phyloP scores from a whole-genome alignment of 768 basidiomycete species.

The Arthromyces matolae region DNA sequence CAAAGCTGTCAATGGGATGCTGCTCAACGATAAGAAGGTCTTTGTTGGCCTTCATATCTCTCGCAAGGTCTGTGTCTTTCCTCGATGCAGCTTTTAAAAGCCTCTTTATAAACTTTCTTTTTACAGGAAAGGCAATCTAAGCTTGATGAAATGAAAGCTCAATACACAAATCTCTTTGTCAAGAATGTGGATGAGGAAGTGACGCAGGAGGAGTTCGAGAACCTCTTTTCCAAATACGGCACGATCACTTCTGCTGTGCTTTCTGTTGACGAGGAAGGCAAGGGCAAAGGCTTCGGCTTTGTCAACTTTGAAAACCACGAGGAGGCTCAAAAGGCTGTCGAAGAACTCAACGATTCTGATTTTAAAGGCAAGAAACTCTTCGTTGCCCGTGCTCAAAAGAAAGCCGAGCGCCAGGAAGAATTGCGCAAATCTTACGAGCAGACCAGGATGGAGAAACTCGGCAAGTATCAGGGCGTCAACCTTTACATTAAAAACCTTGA shows the following conservation, averaged over 20 bases:
- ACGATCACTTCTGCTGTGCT: slow-evolving; percentile 86
- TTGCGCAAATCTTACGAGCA: slow-evolving; percentile 90
- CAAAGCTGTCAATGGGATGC: slow-evolving; percentile 98
- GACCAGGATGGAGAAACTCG: slow-evolving; percentile 94
- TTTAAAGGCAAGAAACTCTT: slow-evolving; percentile 86
- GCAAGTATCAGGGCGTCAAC: slow-evolving; percentile 99
- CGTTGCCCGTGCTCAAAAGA: slow-evolving; percentile 97
- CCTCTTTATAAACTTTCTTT: neutral
- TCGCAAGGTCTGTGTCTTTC: slow-evolving; percentile 64
- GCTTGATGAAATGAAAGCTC: slow-evolving; percentile 94
- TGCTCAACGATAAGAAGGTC: slow-evolving; percentile 99
- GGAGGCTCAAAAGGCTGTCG: slow-evolving; percentile 86
- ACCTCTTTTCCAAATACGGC: slow-evolving; percentile 76
- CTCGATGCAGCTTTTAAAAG: neutral
- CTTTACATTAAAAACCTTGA: slow-evolving; percentile 99
- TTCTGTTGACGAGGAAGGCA: slow-evolving; percentile 81
- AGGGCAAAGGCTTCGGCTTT: slow-evolving; percentile 96
- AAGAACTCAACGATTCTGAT: slow-evolving; percentile 83
- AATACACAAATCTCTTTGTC: slow-evolving; percentile 97
- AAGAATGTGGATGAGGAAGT: slow-evolving; percentile 92
- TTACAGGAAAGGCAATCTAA: slow-evolving; percentile 92
- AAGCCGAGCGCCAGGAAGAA: slow-evolving; percentile 97
- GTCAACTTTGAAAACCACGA: slow-evolving; percentile 96
- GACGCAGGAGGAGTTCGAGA: slow-evolving; percentile 80
- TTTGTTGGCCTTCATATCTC: slow-evolving; percentile 97